Conservation (phyloP, 176 grass and related monocot genomes). For the Luzula sylvatica region DNA sequence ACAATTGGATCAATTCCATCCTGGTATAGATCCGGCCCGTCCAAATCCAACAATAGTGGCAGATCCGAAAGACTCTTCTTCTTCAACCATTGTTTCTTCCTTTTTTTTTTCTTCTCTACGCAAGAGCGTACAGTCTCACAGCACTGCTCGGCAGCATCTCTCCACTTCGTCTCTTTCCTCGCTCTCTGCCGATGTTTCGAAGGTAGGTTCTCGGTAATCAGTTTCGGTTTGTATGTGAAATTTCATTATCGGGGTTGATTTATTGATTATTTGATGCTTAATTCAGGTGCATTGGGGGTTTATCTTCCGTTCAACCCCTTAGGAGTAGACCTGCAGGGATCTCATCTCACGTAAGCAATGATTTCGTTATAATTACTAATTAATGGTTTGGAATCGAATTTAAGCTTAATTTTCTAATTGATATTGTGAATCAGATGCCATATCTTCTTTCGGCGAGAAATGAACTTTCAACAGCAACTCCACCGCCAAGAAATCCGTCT, state of each 20-base stretch:
- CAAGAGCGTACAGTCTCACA: neutral
- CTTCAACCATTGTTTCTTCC: neutral
- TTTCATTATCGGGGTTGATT: conserved; percentile 4
- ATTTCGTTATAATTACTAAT: neutral
- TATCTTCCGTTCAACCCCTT: conserved; percentile 37
- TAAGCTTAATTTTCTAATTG: neutral
- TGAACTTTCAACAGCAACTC: conserved; percentile 52
- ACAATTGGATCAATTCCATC: too few species aligned
- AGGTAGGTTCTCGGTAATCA: conserved; percentile 9
- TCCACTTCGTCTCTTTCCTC: neutral
- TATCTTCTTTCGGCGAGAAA: conserved; percentile 45
- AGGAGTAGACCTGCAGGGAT: conserved; percentile 37
- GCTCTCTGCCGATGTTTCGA: conserved; percentile 12
- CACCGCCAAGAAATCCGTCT: conserved; percentile 37
- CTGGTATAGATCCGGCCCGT: too few species aligned
- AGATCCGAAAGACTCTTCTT: too few species aligned
- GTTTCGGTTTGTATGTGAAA: neutral
- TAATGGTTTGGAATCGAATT: neutral
- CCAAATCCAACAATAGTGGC: too few species aligned
- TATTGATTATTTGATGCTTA: conserved; percentile 9
- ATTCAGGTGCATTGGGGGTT: conserved; percentile 66
- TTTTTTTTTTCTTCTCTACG: neutral
- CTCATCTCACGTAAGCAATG: conserved; percentile 39
- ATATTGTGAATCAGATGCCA: conserved; percentile 32
- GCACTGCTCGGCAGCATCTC: neutral